Evolutionary conservation across 257 asterid genomes (phyloP), one percentile per base, ranked within the genome.

Genomic region (Lycium barbarum): DNA sequence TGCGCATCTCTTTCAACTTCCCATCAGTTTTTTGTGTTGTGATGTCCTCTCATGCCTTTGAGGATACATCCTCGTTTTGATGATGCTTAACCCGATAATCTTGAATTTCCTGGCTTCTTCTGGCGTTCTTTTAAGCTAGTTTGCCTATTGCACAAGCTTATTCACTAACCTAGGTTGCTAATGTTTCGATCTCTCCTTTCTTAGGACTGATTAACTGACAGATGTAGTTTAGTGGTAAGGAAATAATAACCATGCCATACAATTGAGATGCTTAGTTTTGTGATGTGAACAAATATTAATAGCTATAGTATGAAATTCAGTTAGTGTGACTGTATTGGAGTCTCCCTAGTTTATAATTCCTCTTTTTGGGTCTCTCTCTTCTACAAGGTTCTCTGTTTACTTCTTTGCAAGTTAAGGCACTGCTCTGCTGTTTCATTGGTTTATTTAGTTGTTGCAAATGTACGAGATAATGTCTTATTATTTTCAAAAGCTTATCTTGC

Each of bases 381-480:
- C 70, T 55, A 82, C 47, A 17, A 49, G 86, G n/a, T 6, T 36
- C 17, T 57, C 15, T 80, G 47, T 82, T 86, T 73, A 51, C 73
- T 63, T 36, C 54, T 83, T 66, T 18, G 84, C 55, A 85, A 71
- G 70, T 47, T 58, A 36, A 61, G 26, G 72, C 47, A 80, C 22
- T 14, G 86, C 49, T 71, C 45, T 54, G 22, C 51, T 55, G 67
- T 74, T 14, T 11, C 61, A 73, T 49, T 73, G 17, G 36, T 47
- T 47, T n/a, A 45, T 73, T 47, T 5, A 65, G 13, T 53, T 57
- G 63, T 35, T 57, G 72, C 55, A 79, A 84, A 33, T 12, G 43
- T 81, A 67, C 66, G 72, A 90, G 84, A 88, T 82, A 78, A 72
- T 54, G 84, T 83, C 71, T 89, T 79, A 72, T 65, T 83, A 84